Evolutionary conservation across 495 filamentous ascomycete species (phyloP), one percentile per base, ranked within the genome.

Genomic region (Annulohypoxylon nitens): DNA sequence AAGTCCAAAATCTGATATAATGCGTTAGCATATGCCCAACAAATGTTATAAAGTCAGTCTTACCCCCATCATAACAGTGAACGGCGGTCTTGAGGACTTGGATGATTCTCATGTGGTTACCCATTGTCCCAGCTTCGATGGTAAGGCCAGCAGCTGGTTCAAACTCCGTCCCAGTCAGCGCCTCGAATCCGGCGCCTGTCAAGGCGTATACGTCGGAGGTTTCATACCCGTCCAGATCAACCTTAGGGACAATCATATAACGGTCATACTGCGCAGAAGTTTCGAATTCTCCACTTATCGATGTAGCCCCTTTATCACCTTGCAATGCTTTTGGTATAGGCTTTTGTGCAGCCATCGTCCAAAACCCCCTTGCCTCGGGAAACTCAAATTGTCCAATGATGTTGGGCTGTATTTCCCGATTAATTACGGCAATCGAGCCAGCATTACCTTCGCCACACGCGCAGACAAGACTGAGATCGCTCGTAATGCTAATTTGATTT

Each of bases 51-150:
- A 69, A 55, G 36, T 20, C 20, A 20, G 39, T 83, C 90, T 86
- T 83, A 97, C 93, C 91, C 78, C 88, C 90, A 78, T 98, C 94
- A 76, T 97, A 98, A 64, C 89, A 93, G 51, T 94, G 86, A 12
- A 99, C 88, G 73, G 98, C 94, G 33, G 88, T 92, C 68, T 88
- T 90, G 39, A 97, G 83, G 14, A 97, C 89, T 76, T 98, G 96
- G 12, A 98, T 88, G 53, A 98, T 88, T 57, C 93, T 88, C 65
- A 85, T 92, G 37, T 89, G 89, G 54, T 86, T 87, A 8, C 91
- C 92, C 68, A 98, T 86, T 6, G 89, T 89, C 34, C 92, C 92
- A 30, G 94, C 90, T 67, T 97, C 91, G 62, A 98, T 83, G 0
- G 95, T 97, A 41, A 89, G 85, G 39, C 93, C 94, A 58, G 89